Conservation (phyloP, 2,329 filamentous ascomycete genomes). For the Aotearoamyces nothofagi region DNA sequence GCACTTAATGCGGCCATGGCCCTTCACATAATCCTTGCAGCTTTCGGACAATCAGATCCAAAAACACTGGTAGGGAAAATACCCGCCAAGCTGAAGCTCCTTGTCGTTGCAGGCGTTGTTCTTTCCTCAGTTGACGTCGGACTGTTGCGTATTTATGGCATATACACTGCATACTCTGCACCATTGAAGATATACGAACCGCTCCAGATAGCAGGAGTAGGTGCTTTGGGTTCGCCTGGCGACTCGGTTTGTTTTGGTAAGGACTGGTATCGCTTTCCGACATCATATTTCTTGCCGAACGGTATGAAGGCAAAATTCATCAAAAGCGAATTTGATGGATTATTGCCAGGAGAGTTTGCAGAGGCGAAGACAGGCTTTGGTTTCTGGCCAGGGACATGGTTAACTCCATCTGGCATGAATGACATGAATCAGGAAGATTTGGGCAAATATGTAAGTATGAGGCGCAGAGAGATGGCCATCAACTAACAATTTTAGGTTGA, state of each 20-base stretch:
- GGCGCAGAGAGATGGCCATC: background rate
- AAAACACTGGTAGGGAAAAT: constrained; percentile 55
- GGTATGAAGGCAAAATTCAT: constrained; percentile 78
- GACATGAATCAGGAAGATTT: constrained; percentile 77
- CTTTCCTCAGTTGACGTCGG: constrained; percentile 51
- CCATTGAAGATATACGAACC: constrained; percentile 58
- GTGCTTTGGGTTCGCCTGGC: constrained; percentile 38
- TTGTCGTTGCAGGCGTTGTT: constrained; percentile 42
- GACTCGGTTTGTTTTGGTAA: constrained; percentile 81
- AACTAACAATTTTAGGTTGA: constrained; percentile 35
- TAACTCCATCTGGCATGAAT: constrained; percentile 75
- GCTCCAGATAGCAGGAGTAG: constrained; percentile 35
- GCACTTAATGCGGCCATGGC: constrained; percentile 78
- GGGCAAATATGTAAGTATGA: constrained; percentile 59
- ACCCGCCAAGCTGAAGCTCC: constrained; percentile 59
- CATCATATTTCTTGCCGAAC: constrained; percentile 79
- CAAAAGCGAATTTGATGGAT: constrained; percentile 74
- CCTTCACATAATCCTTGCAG: constrained; percentile 64
- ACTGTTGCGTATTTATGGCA: constrained; percentile 57
- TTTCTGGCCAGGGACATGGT: constrained; percentile 71
- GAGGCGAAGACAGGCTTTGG: constrained; percentile 54
- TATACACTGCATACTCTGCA: constrained; percentile 70
- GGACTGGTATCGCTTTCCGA: constrained; percentile 97
- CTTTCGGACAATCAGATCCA: constrained; percentile 56
- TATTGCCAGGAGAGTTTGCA: constrained; percentile 81